Evolutionary conservation across 805 yeast species (phyloP).

Genomic region (Wickerhamiella spandovensis): DNA sequence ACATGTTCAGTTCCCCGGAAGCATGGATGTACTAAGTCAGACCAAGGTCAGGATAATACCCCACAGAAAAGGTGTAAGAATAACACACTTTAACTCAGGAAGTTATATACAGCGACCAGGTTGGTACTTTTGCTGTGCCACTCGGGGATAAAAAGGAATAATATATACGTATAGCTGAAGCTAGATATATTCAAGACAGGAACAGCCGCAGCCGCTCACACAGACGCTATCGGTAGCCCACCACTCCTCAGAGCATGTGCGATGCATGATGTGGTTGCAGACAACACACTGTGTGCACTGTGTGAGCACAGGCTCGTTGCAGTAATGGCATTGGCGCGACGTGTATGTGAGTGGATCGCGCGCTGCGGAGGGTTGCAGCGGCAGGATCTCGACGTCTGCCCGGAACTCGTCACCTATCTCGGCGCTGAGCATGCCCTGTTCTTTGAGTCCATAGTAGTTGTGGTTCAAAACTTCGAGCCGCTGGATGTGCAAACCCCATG

Average conservation of each 20-base stretch:
- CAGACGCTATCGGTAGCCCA: slow-evolving; percentile 52
- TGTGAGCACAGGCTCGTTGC: slow-evolving; percentile 47
- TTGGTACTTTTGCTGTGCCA: no score
- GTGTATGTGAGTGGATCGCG: neutral
- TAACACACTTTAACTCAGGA: no score
- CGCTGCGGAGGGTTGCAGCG: neutral
- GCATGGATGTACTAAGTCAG: no score
- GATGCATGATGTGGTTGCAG: slow-evolving; percentile 72
- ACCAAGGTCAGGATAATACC: no score
- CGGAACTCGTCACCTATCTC: slow-evolving; percentile 1
- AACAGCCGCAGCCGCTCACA: slow-evolving; percentile 79
- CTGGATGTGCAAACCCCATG: slow-evolving; percentile 77
- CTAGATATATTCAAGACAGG: slow-evolving; percentile 32
- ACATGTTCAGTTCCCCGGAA: no score
- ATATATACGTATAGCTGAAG: no score
- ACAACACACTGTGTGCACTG: slow-evolving; percentile 52
- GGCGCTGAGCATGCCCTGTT: neutral
- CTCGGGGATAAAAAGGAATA: no score
- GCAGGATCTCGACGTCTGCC: slow-evolving; percentile 2
- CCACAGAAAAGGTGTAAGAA: no score
- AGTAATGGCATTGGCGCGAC: slow-evolving; percentile 42
- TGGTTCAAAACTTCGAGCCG: slow-evolving; percentile 66
- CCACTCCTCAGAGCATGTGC: slow-evolving; percentile 71
- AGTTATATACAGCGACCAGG: no score
- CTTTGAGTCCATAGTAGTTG: slow-evolving; percentile 29